Evolutionary conservation across 2,329 filamentous ascomycete genomes (phyloP).

Genomic region (Didymella glomerata): DNA sequence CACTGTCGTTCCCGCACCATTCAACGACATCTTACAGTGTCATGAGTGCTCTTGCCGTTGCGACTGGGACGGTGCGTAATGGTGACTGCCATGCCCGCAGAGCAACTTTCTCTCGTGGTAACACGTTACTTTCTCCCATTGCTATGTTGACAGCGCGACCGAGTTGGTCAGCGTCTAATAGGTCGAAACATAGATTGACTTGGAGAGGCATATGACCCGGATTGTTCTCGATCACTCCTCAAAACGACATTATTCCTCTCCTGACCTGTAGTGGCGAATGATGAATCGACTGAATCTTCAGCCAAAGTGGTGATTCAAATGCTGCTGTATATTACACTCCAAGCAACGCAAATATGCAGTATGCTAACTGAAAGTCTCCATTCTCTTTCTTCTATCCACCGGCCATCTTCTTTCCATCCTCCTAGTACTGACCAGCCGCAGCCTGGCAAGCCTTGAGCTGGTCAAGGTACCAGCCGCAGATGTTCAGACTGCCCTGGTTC

Average conservation of each 20-base stretch:
- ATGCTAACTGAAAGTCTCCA: not conserved
- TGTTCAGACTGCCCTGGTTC: constrained; percentile 89
- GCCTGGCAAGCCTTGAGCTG: constrained; percentile 73
- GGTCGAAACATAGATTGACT: too few relatives aligned
- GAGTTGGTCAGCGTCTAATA: too few relatives aligned
- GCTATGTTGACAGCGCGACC: too few relatives aligned
- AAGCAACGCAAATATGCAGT: constrained; percentile 1
- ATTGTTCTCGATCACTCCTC: not conserved
- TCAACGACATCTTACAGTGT: not conserved
- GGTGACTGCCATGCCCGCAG: not conserved
- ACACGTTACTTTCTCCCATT: not conserved
- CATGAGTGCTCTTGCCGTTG: not conserved
- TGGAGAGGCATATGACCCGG: not conserved
- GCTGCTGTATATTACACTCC: constrained; percentile 23
- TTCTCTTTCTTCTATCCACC: not conserved
- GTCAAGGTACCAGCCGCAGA: constrained; percentile 98
- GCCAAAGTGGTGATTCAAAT: constrained; percentile 23
- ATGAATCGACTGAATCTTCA: not conserved
- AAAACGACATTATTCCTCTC: not conserved
- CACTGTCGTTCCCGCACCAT: not conserved
- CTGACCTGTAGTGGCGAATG: not conserved
- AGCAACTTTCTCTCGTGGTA: too few relatives aligned
- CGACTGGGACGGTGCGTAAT: not conserved
- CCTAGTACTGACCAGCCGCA: constrained; percentile 59
- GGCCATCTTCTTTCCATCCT: not conserved